Percentiles rank a stretch among this genome's conserved stretches.
These are phyloP conservation scores for Eucalyptus rudis DNA, from an alignment of 345 rosid genomes.

Conservation along the genomic window DNA sequence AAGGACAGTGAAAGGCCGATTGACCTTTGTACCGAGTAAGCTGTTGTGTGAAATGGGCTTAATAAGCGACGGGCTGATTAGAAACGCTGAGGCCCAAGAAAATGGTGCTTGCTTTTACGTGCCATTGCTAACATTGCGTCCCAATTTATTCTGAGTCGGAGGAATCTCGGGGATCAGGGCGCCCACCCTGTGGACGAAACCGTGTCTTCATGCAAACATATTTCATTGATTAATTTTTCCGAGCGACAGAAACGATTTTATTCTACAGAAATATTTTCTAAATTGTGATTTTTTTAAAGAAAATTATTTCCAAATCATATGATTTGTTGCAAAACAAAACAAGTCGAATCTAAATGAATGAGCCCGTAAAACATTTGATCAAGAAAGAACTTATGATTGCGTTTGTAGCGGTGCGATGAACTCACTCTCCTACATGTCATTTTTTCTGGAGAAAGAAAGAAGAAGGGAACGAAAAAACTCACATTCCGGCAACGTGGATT, in stretches of 20 bases:
- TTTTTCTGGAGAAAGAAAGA: too few relatives aligned
- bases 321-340: too few relatives aligned
- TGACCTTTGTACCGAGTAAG: neutral
- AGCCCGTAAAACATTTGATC: too few relatives aligned
- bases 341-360: too few relatives aligned
- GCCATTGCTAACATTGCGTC: neutral
- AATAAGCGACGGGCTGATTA: neutral
- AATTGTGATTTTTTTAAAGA: neutral
- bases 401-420: too few relatives aligned
- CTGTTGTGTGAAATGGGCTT: neutral
- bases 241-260: too few relatives aligned
- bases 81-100: neutral
- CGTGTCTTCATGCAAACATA: neutral
- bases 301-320: too few relatives aligned
- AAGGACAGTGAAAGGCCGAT: neutral
- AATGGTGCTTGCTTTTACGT: neutral
- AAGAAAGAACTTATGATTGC: too few relatives aligned
- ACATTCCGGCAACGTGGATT: too few relatives aligned
- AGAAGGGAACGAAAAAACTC: too few relatives aligned
- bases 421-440: too few relatives aligned
- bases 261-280: too few relatives aligned
- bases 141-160: neutral
- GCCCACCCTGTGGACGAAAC: neutral
- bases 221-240: neutral
- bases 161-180: neutral